A percentile compares a stretch with the other conserved stretches of the same genome.
Conservation (phyloP, 2,329 filamentous ascomycete species). For the Fusarium longipes region DNA sequence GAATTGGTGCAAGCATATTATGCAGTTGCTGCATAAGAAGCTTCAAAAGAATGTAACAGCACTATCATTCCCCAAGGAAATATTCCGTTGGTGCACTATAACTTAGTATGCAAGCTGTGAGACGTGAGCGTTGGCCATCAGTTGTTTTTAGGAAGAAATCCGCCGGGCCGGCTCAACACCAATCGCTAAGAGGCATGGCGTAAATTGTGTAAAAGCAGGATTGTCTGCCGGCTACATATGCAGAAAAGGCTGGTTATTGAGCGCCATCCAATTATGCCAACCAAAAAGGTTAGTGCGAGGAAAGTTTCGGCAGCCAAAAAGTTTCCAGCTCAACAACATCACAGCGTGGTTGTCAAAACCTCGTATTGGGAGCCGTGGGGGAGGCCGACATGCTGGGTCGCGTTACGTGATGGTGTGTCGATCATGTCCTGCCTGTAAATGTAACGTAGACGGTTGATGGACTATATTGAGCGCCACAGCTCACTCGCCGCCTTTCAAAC, state of each 20-base stretch:
- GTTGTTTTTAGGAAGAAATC: constrained; percentile 13
- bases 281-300: constrained; percentile 20
- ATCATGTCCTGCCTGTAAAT: constrained; percentile 30
- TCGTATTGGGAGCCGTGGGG: constrained; percentile 35
- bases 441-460: constrained; percentile 33
- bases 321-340: constrained; percentile 17
- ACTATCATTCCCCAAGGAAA: constrained; percentile 13
- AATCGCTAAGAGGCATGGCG: constrained; percentile 16
- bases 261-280: constrained; percentile 12
- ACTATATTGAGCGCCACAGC: constrained; percentile 32
- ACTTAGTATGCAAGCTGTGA: constrained; percentile 25
- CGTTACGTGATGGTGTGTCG: constrained; percentile 23
- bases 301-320: constrained; percentile 17
- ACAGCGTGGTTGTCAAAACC: constrained; percentile 19
- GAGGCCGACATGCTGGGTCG: constrained; percentile 31
- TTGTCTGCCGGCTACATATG: constrained; percentile 7
- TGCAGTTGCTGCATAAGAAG: constrained; percentile 11
- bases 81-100: neutral
- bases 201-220: constrained; percentile 13
- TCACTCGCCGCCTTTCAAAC: constrained; percentile 11
- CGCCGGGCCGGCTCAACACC: constrained; percentile 1
- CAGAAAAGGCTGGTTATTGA: constrained; percentile 22
- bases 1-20: constrained; percentile 7
- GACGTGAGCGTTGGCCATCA: constrained; percentile 23
- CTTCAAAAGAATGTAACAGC: constrained; percentile 11